Base-by-base conservation (phyloP, 2,329 filamentous ascomycete species). In the Sordariomycetes sp. region DNA sequence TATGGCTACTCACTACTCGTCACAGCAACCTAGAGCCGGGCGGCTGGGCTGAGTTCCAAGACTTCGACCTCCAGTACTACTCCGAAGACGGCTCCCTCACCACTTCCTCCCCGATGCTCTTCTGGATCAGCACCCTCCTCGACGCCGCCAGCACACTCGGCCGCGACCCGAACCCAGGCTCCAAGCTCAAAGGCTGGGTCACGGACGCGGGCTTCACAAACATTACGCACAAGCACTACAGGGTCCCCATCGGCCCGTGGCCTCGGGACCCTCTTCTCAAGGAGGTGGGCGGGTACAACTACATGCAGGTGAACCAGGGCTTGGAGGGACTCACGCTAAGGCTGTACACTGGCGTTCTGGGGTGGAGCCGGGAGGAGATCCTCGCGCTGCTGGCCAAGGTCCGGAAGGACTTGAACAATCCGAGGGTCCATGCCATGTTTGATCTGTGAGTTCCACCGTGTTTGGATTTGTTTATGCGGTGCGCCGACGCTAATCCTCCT, bases 31-130 rank as follows among this genome's bases (percentile, higher is more conserved):
- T 81, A 0, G 66, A 67, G 13, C 78, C 78, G 0, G 79, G 78
- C 35, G 78, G 78, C 51, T 82, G 75, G 70, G 70, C 81, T 52
- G 78, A 82, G 64, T 76, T 74, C 2, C 77, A 81, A 61, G 78
- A 81, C 61, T 64, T 70, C 12, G 69, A 73, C 58, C 65, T 68
- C 53, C 58, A 60, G 2, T 61, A 73, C 28, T 59, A 62, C 32
- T 75, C 70, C 59, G 78, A 80, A 60, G 77, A 80, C 59, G 71
- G 62, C 24, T 76, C 71, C 6, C 66, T 80, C 54, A 54, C 63
- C 0, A 65, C 74, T 24, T 69, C 68, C 4, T 32, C 28, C 17
- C 64, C 73, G 0, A 60, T 78, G 7, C 63, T 65, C 25, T 62
- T 62, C 6, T 79, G 76, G 68, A 66, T 71, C 17, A 62, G 66